A percentile compares a stretch with the other conserved stretches of the same genome.
Conservation (phyloP, 768 basidiomycete genomes). For the Chiua virens region DNA sequence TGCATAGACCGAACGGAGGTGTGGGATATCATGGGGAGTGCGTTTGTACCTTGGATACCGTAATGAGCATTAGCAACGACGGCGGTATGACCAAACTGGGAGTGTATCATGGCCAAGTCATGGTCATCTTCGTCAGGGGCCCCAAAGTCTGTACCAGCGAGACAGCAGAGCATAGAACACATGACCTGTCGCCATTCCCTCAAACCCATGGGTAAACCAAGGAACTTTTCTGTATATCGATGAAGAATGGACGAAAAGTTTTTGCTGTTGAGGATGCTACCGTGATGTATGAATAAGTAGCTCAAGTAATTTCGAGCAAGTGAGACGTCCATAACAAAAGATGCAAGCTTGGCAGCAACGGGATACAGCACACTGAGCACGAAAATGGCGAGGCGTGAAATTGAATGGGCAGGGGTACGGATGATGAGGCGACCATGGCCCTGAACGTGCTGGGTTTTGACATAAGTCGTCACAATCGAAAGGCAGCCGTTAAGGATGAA, state of each 20-base stretch:
- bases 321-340: background rate
- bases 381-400: constrained; percentile 1
- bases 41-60: background rate
- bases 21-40: background rate
- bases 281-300: constrained; percentile 1
- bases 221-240: background rate
- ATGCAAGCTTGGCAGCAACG: background rate
- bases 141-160: background rate
- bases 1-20: constrained; percentile 1
- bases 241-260: too few relatives aligned
- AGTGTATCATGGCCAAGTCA: background rate
- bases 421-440: constrained; percentile 9
- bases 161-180: background rate
- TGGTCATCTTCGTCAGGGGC: background rate
- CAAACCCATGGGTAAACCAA: background rate
- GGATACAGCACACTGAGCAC: background rate
- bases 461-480: constrained; percentile 8
- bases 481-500: constrained; percentile 18
- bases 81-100: background rate
- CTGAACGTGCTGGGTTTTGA: constrained; percentile 9
- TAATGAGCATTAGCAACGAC: background rate
- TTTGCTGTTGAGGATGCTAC: background rate
- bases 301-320: background rate
- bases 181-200: background rate
- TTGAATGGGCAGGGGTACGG: constrained; percentile 1